These are phyloP conservation scores for Mycena maculata DNA, from an alignment of 768 basidiomycete genomes.

Conservation along the genomic window DNA sequence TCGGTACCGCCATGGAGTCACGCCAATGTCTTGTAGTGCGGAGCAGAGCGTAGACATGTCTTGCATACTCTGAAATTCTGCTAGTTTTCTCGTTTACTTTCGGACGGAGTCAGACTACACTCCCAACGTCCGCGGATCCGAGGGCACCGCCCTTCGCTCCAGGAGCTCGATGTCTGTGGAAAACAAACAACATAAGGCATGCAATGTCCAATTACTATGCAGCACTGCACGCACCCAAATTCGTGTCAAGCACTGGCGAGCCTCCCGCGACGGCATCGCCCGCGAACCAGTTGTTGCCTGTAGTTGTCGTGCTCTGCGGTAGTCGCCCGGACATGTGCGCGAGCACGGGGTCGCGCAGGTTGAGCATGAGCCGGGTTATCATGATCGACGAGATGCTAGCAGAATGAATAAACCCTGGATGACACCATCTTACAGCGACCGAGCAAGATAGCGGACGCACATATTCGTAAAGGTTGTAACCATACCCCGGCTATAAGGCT, in stretches of 20 bases:
- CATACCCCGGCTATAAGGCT: conserved; percentile 22
- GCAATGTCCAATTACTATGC: no score
- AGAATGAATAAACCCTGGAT: neutral
- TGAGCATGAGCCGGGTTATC: conserved; percentile 27
- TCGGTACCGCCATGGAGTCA: no score
- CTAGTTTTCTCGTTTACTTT: no score
- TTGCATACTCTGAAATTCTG: no score
- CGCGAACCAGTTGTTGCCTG: neutral
- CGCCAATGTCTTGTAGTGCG: no score
- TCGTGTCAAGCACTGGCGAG: neutral
- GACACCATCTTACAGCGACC: no score
- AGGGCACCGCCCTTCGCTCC: no score
- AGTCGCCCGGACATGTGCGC: neutral
- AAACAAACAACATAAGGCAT: no score
- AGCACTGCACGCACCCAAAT: neutral
- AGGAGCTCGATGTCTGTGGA: no score
- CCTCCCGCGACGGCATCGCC: neutral
- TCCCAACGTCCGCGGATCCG: no score
- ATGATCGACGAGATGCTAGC: conserved; percentile 20
- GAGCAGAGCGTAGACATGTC: no score
- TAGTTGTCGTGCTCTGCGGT: neutral
- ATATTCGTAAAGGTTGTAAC: conserved; percentile 31
- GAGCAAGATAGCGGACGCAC: conserved; percentile 13
- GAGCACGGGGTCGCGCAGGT: conserved; percentile 24
- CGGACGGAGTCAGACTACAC: no score